These are phyloP conservation scores for Agarophyton chilense DNA, from an alignment of 23 red algal genomes.

Conservation along the genomic window DNA sequence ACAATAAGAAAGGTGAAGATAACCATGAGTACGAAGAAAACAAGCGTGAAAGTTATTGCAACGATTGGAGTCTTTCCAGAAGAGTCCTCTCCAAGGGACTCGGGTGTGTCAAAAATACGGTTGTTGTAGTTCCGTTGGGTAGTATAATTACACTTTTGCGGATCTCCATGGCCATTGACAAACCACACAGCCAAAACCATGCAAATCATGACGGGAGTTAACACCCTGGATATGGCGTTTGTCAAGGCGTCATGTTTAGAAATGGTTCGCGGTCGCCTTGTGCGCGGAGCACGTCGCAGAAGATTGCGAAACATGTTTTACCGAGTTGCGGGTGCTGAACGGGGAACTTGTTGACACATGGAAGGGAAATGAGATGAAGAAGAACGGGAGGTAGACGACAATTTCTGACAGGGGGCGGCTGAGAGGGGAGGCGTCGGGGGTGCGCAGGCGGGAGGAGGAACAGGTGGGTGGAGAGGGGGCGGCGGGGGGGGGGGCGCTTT, in stretches of 20 bases:
- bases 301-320: neutral
- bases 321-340: neutral
- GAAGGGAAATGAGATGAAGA: neutral
- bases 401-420: too few relatives aligned
- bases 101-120: neutral
- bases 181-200: conserved; percentile 83
- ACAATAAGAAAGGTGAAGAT: conserved; percentile 78
- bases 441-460: too few relatives aligned
- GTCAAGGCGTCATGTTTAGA: conserved; percentile 49
- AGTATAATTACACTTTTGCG: conserved; percentile 21
- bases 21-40: conserved; percentile 76
- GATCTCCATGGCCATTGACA: conserved; percentile 61
- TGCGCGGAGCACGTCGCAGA: neutral
- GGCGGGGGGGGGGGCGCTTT: too few relatives aligned
- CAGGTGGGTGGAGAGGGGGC: too few relatives aligned
- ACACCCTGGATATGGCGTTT: conserved; percentile 57
- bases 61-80: neutral
- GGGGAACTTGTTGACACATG: neutral
- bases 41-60: conserved; percentile 43
- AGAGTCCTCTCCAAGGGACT: neutral
- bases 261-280: conserved; percentile 3
- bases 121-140: neutral
- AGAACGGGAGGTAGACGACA: too few relatives aligned
- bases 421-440: too few relatives aligned
- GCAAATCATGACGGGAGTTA: conserved; percentile 79